Evolutionary conservation across 2,329 filamentous ascomycete species (phyloP).

Genomic region (Trichophyton rubrum): DNA sequence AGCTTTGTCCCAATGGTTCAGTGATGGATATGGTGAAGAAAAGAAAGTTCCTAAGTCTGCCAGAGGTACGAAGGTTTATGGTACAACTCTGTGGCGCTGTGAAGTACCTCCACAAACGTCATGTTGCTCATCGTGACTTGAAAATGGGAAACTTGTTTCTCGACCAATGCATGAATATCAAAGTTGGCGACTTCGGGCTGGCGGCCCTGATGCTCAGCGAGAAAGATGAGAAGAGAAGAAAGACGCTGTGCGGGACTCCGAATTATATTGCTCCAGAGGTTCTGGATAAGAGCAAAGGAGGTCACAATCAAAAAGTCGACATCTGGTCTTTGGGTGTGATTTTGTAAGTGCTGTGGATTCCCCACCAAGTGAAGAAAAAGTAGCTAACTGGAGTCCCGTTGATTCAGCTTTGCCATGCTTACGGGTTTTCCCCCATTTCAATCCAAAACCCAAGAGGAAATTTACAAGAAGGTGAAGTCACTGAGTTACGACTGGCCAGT

Average conservation of each 20-base stretch:
- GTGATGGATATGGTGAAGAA: slow-evolving; percentile 97
- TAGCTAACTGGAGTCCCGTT: slow-evolving; percentile 12
- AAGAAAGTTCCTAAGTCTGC: slow-evolving; percentile 77
- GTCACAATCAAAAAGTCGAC: slow-evolving; percentile 95
- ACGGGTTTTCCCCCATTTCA: slow-evolving; percentile 95
- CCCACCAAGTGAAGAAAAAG: not conserved
- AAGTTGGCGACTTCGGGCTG: slow-evolving; percentile 93
- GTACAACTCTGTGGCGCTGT: slow-evolving; percentile 93
- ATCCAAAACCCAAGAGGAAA: slow-evolving; percentile 48
- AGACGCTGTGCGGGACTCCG: slow-evolving; percentile 89
- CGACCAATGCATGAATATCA: slow-evolving; percentile 89
- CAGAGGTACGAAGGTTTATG: slow-evolving; percentile 85
- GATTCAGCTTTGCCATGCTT: slow-evolving; percentile 73
- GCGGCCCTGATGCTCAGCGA: slow-evolving; percentile 84
- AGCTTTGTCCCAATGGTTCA: slow-evolving; percentile 89
- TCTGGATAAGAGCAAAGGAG: slow-evolving; percentile 81
- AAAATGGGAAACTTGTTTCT: slow-evolving; percentile 98
- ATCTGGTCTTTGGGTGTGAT: slow-evolving; percentile 98
- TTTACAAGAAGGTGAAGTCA: slow-evolving; percentile 38
- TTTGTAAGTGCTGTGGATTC: slow-evolving; percentile 47
- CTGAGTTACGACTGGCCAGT: slow-evolving; percentile 40
- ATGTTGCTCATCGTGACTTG: slow-evolving; percentile 89
- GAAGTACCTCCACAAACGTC: slow-evolving; percentile 93
- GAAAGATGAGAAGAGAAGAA: slow-evolving; percentile 73
- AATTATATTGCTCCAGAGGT: slow-evolving; percentile 99